Evolutionary conservation across 1,139 yeast genomes (phyloP), one percentile per base, ranked within the genome.

Genomic region (Trichomonascaceae sp.): DNA sequence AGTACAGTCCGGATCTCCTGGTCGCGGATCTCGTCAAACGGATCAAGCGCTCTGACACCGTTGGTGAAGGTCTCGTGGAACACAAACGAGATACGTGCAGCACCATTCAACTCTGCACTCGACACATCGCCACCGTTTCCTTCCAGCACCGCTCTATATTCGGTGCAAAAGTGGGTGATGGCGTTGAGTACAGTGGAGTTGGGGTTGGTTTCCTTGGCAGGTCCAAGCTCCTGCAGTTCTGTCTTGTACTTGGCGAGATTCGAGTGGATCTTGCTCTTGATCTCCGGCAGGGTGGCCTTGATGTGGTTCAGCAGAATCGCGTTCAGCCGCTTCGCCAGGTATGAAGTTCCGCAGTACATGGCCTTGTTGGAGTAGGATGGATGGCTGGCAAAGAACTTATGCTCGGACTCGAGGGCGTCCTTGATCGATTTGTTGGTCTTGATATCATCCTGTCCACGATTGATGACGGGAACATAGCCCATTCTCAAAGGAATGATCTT

Each of bases 61-160:
- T 82, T 85, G 55, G 87, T 78, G 65, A 76, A 89, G 40, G 89
- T 80, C 62, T 89, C 98, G 56, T 89, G 98, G 67, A 89, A 89
- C 18, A 89, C 98, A 67, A 87, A 92, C 22, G 94, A 78, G 46
- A 89, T 81, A 69, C 99, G 81, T 2, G 99, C 99, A 58, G 98
- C 98, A 84, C 56, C 56, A 74, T 87, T 74, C 48, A 89, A 69
- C 56, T 89, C 97, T 48, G 81, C 78, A 58, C 60, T 52, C 70
- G 93, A 76, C 77, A 39, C 85, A 68, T 56, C 89, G 54, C 74
- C 82, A 13, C 93, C 78, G 57, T 84, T 92, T 62, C 99, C 99
- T 52, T 84, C 93, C 48, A 89, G 65, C 32, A 89, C 81, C 13
- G 93, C 89, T 44, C 75, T 78, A 59, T 85, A 89, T 56, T 89